Evolutionary conservation across 768 basidiomycete genomes (phyloP).

Genomic region (Sistotremastrum suecicum): DNA sequence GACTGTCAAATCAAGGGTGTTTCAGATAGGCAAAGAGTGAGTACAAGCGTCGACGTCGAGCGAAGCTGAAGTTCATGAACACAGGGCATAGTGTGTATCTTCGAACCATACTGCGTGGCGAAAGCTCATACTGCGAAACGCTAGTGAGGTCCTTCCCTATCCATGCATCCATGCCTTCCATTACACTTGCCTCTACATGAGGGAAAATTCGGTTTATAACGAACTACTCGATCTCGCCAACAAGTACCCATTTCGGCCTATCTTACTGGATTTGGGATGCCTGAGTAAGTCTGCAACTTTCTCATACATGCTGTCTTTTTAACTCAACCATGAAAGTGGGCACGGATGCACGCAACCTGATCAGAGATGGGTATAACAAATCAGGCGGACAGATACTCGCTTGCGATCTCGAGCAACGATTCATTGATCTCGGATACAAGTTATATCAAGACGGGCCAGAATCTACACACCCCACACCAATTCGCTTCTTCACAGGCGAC

Average conservation of each 20-base stretch:
- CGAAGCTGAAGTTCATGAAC: background rate
- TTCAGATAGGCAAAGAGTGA: constrained; percentile 13
- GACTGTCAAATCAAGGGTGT: constrained; percentile 9
- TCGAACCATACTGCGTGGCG: background rate
- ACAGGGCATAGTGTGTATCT: background rate
- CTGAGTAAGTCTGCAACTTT: constrained; percentile 14
- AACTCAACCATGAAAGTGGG: constrained; percentile 14
- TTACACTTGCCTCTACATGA: constrained; percentile 18
- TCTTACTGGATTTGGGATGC: constrained; percentile 20
- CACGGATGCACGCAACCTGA: constrained; percentile 20
- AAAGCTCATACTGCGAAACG: background rate
- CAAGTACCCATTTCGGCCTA: constrained; percentile 5
- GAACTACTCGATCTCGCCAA: constrained; percentile 14
- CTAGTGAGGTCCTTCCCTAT: constrained; percentile 16
- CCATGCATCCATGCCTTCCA: constrained; percentile 20
- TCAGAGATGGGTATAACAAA: constrained; percentile 14
- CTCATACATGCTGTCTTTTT: background rate
- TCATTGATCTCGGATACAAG: constrained; percentile 16
- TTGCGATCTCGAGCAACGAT: constrained; percentile 17
- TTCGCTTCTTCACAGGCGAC: constrained; percentile 18
- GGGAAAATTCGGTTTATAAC: constrained; percentile 12
- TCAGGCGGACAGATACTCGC: constrained; percentile 15
- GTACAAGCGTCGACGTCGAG: background rate
- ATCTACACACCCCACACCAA: constrained; percentile 6
- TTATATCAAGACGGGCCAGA: constrained; percentile 12